phyloP scores from a whole-genome alignment of 1,284 basidiomycete species.

The Abortiporus biennis region DNA sequence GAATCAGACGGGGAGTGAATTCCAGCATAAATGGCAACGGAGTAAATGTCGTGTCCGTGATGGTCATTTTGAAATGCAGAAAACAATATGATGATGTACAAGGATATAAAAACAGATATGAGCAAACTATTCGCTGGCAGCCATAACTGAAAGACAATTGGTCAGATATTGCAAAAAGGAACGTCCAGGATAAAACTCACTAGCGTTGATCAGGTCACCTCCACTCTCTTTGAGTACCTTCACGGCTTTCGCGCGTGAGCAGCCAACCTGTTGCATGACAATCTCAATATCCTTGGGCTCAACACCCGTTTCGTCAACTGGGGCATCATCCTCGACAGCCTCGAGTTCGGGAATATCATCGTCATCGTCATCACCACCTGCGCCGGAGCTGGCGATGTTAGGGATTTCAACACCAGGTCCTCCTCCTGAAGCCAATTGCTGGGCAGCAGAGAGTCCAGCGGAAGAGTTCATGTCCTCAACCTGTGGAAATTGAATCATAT shows the following conservation, averaged over 20 bases:
- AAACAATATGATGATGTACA: constrained; percentile 13
- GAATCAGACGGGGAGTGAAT: too few relatives aligned
- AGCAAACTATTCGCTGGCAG: constrained; percentile 56
- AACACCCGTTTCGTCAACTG: constrained; percentile 76
- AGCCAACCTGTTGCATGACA: constrained; percentile 82
- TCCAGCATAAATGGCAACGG: too few relatives aligned
- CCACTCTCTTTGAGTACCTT: constrained; percentile 83
- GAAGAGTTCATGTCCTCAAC: constrained; percentile 89
- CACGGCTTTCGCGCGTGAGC: constrained; percentile 85
- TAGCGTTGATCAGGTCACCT: constrained; percentile 91
- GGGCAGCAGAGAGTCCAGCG: constrained; percentile 79
- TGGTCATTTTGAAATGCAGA: constrained; percentile 7
- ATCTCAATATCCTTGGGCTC: constrained; percentile 95
- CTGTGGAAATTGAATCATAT: constrained; percentile 29
- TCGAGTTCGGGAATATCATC: constrained; percentile 83
- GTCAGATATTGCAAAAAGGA: constrained; percentile 6
- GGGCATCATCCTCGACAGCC: constrained; percentile 71
- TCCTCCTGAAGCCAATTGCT: constrained; percentile 67
- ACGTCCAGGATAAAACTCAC: constrained; percentile 45
- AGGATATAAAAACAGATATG: constrained; percentile 10
- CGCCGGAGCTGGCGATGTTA: constrained; percentile 48
- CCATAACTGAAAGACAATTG: constrained; percentile 45
- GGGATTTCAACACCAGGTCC: constrained; percentile 42
- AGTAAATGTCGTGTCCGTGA: too few relatives aligned
- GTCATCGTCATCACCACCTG: constrained; percentile 55